Evolutionary conservation across 768 basidiomycete species (phyloP).

Genomic region (Macrolepiota fuliginosa): DNA sequence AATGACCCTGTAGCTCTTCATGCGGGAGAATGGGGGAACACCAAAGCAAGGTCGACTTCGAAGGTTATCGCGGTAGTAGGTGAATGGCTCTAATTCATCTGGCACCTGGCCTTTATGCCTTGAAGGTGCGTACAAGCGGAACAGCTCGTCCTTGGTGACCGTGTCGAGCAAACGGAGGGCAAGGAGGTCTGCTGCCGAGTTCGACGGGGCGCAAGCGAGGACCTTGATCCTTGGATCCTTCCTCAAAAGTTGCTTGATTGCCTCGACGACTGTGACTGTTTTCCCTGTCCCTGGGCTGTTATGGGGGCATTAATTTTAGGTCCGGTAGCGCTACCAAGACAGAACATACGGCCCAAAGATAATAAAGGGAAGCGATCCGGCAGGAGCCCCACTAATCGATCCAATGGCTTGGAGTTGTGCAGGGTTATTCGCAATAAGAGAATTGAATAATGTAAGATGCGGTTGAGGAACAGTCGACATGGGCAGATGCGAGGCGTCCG

Average conservation of each 20-base stretch:
- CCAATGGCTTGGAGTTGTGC: slow-evolving; percentile 48
- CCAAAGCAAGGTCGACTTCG: slow-evolving; percentile 28
- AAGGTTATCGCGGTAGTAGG: slow-evolving; percentile 29
- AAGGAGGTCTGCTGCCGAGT: slow-evolving; percentile 63
- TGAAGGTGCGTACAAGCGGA: slow-evolving; percentile 56
- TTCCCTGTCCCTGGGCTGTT: slow-evolving; percentile 66
- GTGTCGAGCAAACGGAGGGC: slow-evolving; percentile 37
- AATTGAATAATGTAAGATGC: slow-evolving; percentile 34
- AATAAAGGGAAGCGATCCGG: slow-evolving; percentile 53
- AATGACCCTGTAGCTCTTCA: slow-evolving; percentile 49
- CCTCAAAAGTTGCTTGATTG: slow-evolving; percentile 51
- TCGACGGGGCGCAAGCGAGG: slow-evolving; percentile 62
- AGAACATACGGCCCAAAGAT: slow-evolving; percentile 46
- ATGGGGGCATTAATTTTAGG: neutral
- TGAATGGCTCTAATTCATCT: slow-evolving; percentile 36
- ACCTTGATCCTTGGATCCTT: slow-evolving; percentile 38
- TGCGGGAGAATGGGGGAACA: slow-evolving; percentile 32
- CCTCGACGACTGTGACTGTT: slow-evolving; percentile 63
- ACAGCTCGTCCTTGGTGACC: slow-evolving; percentile 35
- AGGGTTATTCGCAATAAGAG: slow-evolving; percentile 40
- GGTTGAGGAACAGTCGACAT: neutral
- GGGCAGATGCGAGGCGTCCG: slow-evolving; percentile 19
- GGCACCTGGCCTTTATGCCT: slow-evolving; percentile 44
- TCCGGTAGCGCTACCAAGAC: too few relatives aligned
- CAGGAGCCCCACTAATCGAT: slow-evolving; percentile 38